These are phyloP conservation scores for Paratinospora sagittata DNA, from an alignment of 164 flowering plant species.

Conservation along the genomic window DNA sequence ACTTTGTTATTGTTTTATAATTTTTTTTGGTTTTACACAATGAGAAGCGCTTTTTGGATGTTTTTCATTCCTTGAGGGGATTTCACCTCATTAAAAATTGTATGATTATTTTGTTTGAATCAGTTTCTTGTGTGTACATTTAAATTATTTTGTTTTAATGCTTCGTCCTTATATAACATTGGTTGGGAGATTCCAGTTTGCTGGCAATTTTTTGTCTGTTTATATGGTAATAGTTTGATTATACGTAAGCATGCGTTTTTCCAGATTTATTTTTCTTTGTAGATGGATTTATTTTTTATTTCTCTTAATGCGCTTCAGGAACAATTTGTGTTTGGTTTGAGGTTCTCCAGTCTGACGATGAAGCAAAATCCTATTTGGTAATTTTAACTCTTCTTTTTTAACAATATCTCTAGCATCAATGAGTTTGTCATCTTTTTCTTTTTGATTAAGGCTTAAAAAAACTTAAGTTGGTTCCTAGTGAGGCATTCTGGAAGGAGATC, in stretches of 20 bases:
- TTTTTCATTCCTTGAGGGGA: too few relatives aligned
- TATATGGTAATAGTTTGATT: background rate
- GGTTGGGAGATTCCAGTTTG: too few relatives aligned
- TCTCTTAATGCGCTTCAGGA: conserved; percentile 36
- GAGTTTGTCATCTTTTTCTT: conserved; percentile 1
- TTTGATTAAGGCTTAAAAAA: background rate
- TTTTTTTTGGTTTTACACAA: too few relatives aligned
- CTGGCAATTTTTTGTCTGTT: too few relatives aligned
- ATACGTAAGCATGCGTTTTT: background rate
- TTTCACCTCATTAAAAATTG: too few relatives aligned
- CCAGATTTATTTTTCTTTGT: background rate
- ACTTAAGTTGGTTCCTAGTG: background rate
- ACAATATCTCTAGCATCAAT: background rate
- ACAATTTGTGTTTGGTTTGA: conserved; percentile 46
- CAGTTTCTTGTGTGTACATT: too few relatives aligned
- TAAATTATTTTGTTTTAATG: too few relatives aligned
- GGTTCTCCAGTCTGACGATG: conserved; percentile 63
- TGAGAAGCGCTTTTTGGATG: too few relatives aligned
- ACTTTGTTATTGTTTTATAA: too few relatives aligned
- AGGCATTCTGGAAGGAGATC: background rate
- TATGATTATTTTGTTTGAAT: too few relatives aligned
- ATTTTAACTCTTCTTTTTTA: conserved; percentile 9
- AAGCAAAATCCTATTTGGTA: conserved; percentile 62
- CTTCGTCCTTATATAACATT: too few relatives aligned
- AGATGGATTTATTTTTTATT: conserved; percentile 1